Base-by-base conservation (phyloP, 225 moss, liverwort and hornwort species). In the Polytrichum commune region DNA sequence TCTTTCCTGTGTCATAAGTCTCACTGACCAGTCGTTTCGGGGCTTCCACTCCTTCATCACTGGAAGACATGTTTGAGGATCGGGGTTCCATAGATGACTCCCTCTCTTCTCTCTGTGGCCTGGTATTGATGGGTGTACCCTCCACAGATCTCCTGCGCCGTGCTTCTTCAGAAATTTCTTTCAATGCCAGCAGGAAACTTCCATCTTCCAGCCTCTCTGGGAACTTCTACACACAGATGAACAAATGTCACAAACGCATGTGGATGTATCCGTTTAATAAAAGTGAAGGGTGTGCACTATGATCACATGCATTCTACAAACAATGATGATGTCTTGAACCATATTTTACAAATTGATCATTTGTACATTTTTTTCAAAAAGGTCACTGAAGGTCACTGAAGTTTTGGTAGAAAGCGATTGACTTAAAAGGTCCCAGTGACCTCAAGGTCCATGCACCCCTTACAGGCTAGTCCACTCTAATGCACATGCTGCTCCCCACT, bases 81-180 rank as follows among this genome's bases (percentile, higher is more conserved):
- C 61, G 85, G 46, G 46, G 46, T 16, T 46, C 88, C 75, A 78
- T 70, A 30, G 85, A 84, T 19, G 82, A 80, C 27, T 80, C 85
- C 53, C 77, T 77, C 75, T 78, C 88, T n/a, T 85, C 85, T 66
- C 24, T 53, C n/a, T 80, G 78, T 18, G 71, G 29, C 66, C 74
- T 79, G 22, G 74, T 54, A 22, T 61, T 77, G 30, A 68, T 33
- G 18, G 69, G 30, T 61, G 69, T 6, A 53, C 27, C 77, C 19
- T 88, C 84, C 56, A 77, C 75, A 73, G 46, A 67, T 68, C 84
- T 77, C 72, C 88, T 79, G 35, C 77, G 88, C 62, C 79, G 77
- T 38, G 84, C 79, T 88, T 88, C 88, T 75, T 84, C 88, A 6
- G 81, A 72, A 62, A 88, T 82, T 33, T 88, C 88, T 58, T 82